phyloP scores from a whole-genome alignment of 345 rosid species.

The Populus ilicifolia region DNA sequence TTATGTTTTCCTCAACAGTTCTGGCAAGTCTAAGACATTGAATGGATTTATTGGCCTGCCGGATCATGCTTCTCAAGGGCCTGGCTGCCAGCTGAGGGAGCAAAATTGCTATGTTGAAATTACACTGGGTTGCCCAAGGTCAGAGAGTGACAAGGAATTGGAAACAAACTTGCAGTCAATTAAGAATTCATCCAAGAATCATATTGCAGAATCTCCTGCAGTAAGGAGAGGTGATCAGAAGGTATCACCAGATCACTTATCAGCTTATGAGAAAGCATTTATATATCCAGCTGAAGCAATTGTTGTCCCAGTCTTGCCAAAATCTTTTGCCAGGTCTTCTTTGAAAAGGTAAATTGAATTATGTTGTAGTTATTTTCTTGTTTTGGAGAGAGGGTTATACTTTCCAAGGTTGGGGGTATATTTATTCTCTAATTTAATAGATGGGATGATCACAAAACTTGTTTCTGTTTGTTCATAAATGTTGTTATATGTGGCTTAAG shows the following conservation, averaged over 20 bases:
- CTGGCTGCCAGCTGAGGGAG: conserved; percentile 56
- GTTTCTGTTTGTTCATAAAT: not conserved
- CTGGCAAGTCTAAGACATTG: conserved; percentile 53
- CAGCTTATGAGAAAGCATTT: conserved; percentile 57
- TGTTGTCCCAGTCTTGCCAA: conserved; percentile 80
- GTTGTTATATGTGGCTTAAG: conserved; percentile 7
- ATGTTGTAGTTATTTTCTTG: conserved; percentile 4
- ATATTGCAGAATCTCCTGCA: conserved; percentile 52
- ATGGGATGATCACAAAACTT: not conserved
- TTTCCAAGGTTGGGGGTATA: not conserved
- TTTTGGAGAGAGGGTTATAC: not conserved
- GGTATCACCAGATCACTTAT: conserved; percentile 38
- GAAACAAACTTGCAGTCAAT: conserved; percentile 35
- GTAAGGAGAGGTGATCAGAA: conserved; percentile 56
- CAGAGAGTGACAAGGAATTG: conserved; percentile 40
- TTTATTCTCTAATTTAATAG: not conserved
- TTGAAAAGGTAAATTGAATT: conserved; percentile 63
- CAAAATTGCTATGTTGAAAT: conserved; percentile 77
- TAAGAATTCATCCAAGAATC: conserved; percentile 52
- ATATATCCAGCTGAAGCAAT: conserved; percentile 88
- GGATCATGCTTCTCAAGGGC: conserved; percentile 58
- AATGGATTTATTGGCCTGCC: conserved; percentile 67
- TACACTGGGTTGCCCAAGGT: conserved; percentile 66
- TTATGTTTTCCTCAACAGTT: conserved; percentile 33
- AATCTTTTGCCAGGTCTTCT: conserved; percentile 80